Evolutionary conservation across 805 yeast species (phyloP).

Genomic region (Yarrowia sp.): DNA sequence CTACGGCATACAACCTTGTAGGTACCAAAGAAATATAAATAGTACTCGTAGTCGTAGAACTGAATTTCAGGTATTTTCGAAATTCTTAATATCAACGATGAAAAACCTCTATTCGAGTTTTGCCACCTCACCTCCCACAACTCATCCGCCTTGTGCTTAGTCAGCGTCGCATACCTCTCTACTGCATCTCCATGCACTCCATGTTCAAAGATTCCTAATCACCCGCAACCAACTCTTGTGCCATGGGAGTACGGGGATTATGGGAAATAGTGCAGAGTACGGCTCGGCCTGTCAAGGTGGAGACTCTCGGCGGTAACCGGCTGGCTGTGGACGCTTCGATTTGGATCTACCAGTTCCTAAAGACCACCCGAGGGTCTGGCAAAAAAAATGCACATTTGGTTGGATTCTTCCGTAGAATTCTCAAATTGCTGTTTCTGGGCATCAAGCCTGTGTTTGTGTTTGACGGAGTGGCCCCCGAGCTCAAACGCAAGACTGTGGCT

Average conservation of each 20-base stretch:
- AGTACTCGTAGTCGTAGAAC: too few species aligned
- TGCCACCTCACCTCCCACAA: too few species aligned
- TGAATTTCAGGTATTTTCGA: too few species aligned
- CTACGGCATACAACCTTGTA: too few species aligned
- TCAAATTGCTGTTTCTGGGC: slow-evolving; percentile 87
- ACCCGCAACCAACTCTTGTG: neutral
- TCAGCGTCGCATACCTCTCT: too few species aligned
- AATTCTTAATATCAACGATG: too few species aligned
- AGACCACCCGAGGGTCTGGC: slow-evolving; percentile 89
- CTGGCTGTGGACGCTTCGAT: slow-evolving; percentile 98
- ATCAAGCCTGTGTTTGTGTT: slow-evolving; percentile 89
- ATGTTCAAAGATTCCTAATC: too few species aligned
- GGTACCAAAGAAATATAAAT: too few species aligned
- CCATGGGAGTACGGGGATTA: slow-evolving; percentile 94
- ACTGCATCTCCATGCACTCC: neutral
- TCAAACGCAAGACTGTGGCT: slow-evolving; percentile 79
- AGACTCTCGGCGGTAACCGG: slow-evolving; percentile 75
- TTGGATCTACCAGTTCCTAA: slow-evolving; percentile 96
- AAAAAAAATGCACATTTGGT: slow-evolving; percentile 79
- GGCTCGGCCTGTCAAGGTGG: slow-evolving; percentile 88
- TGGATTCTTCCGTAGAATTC: slow-evolving; percentile 94
- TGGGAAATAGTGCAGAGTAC: slow-evolving; percentile 93
- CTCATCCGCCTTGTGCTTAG: too few species aligned
- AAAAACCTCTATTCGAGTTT: too few species aligned
- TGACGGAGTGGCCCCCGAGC: slow-evolving; percentile 91